Percentiles rank a stretch among this genome's conserved stretches.
Evolutionary conservation across 225 moss, liverwort and hornwort species (phyloP).

Genomic region (Sphagnum tenellum): DNA sequence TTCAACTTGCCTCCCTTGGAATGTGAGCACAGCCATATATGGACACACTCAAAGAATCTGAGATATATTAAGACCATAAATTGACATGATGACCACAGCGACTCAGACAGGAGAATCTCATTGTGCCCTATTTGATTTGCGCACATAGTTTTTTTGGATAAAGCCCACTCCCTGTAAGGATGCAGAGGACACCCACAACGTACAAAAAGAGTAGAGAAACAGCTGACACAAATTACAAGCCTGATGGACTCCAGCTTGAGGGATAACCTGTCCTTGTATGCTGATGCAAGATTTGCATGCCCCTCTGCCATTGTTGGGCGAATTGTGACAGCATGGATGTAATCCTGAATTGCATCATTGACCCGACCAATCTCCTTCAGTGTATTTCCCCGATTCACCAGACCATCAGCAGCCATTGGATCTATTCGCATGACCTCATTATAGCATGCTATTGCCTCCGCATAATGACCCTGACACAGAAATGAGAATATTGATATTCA

Average conservation of each 20-base stretch:
- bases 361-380: constrained; percentile 94
- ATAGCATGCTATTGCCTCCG: constrained; percentile 93
- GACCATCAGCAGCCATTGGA: constrained; percentile 92
- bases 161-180: too few relatives aligned
- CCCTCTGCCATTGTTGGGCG: constrained; percentile 98
- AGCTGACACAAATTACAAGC: too few relatives aligned
- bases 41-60: too few relatives aligned
- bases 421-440: constrained; percentile 99
- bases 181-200: too few relatives aligned
- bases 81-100: too few relatives aligned
- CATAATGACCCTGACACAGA: constrained; percentile 68
- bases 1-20: too few relatives aligned
- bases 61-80: too few relatives aligned
- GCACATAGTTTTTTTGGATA: too few relatives aligned
- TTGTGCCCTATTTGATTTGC: too few relatives aligned
- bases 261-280: constrained; percentile 91
- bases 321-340: constrained; percentile 85
- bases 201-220: too few relatives aligned
- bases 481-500: constrained; percentile 10
- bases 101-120: too few relatives aligned
- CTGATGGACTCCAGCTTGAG: background rate
- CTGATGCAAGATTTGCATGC: constrained; percentile 99
- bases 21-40: too few relatives aligned
- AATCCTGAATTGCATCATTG: constrained; percentile 97
- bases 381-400: constrained; percentile 95